Base-by-base conservation (phyloP, 805 yeast species). In the Candida pseudoglaebosa region DNA sequence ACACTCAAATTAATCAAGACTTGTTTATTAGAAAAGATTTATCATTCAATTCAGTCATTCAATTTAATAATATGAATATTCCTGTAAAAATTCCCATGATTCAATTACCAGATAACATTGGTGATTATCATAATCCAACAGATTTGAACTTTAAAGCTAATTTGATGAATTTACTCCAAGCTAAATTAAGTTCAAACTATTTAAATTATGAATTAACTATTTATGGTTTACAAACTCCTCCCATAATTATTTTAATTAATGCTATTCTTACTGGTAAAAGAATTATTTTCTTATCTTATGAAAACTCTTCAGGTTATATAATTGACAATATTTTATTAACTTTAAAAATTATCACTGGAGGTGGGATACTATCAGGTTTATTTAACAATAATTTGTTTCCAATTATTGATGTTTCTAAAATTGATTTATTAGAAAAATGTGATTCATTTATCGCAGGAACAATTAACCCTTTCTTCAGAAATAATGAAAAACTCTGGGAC, bases 391-490 rank as follows among this genome's bases (percentile, higher is more conserved):
- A 67, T 59, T 43, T 77, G 17, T 73, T 76, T 47, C 89, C 89
- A 2, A 70, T 78, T 21, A 62, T 80, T 30, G 89, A 82, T 45
- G 73, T 81, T 1, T 75, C 82, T 2, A 72, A 78, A 42, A 60
- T 80, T 32, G 80, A 77, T 42, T 45, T 71, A 1, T 54, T 79
- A 36, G 65, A 66, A 43, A 59, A 52, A 37, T 68, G 62, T 43
- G 62, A 49, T 21, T 61, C 61, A 20, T 77, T 65, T 47, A 59
- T 83, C 34, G 72, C 84, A 2, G 91, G 91, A 3, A 81, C 88
- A 3, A 77, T 82, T 29, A 83, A 83, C 52, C 75, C 82, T 12
- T 72, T 80, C 29, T 75, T 83, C 52, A 78, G 77, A 49, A 68
- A 73, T 22, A 72, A 72, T 40, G 66, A 63, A 22, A 67, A 66